Evolutionary conservation across 2,329 filamentous ascomycete genomes (phyloP).

Genomic region (Sporothrix schenckii): DNA sequence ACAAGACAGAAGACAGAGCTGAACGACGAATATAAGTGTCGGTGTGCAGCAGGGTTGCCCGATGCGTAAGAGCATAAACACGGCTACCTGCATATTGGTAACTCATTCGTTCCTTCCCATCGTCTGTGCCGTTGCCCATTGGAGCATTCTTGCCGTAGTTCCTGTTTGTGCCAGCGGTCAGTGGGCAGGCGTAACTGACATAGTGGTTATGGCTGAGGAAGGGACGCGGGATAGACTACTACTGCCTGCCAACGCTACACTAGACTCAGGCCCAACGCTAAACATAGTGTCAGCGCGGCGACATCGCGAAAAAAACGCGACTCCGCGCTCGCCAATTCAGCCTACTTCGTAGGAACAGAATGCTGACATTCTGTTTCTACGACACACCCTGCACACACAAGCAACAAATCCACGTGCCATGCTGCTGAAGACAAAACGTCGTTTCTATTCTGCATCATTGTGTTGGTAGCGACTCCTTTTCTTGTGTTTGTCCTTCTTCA

Average conservation of each 20-base stretch:
- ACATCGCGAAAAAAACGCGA: slow-evolving; percentile 32
- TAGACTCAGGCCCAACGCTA: background rate
- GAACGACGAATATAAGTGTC: background rate
- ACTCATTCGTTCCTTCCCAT: background rate
- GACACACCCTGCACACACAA: background rate
- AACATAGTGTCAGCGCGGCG: slow-evolving; percentile 19
- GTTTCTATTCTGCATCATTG: background rate
- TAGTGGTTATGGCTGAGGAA: background rate
- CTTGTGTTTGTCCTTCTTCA: too few species aligned
- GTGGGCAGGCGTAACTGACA: slow-evolving; percentile 7
- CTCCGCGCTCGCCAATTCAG: slow-evolving; percentile 12
- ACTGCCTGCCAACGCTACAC: background rate
- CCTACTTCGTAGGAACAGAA: background rate
- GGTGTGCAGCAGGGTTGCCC: background rate
- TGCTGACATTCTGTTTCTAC: background rate
- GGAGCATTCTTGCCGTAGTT: background rate
- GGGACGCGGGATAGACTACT: background rate
- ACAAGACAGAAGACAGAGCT: background rate
- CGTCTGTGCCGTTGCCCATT: slow-evolving; percentile 4
- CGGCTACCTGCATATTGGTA: slow-evolving; percentile 13
- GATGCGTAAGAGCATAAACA: background rate
- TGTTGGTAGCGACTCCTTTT: background rate
- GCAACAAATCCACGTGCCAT: slow-evolving; percentile 1
- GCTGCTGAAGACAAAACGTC: background rate
- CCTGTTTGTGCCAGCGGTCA: slow-evolving; percentile 7